Evolutionary conservation across 768 basidiomycete genomes (phyloP).

Genomic region (Kwoniella pini): DNA sequence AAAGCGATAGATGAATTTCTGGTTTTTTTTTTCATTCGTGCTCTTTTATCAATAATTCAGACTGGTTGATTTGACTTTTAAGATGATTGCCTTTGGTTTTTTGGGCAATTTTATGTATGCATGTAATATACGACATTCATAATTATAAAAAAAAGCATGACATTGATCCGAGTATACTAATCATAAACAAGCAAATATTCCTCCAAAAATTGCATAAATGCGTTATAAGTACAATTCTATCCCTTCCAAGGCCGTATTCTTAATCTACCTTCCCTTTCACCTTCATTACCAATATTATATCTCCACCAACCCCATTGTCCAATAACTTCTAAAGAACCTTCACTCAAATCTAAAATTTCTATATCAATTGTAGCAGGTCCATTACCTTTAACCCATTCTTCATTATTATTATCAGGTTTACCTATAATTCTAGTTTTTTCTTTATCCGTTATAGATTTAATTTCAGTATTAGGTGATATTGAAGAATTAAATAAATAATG

Average conservation of each 20-base stretch:
- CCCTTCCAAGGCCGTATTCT: constrained; percentile 22
- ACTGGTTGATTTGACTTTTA: too few relatives aligned
- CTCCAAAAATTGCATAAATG: too few relatives aligned
- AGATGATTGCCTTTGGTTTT: too few relatives aligned
- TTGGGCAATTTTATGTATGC: constrained; percentile 14
- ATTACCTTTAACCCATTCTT: constrained; percentile 25
- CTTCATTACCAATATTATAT: constrained; percentile 23
- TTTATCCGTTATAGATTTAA: constrained; percentile 45
- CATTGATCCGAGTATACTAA: too few relatives aligned
- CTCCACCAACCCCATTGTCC: constrained; percentile 41
- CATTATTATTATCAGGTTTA: constrained; percentile 4
- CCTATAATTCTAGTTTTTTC: constrained; percentile 17
- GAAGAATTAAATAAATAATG: constrained; percentile 78
- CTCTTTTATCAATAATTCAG: too few relatives aligned
- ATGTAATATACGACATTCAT: constrained; percentile 14
- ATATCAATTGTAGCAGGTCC: constrained; percentile 31
- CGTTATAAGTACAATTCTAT: too few relatives aligned
- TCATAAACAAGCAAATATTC: too few relatives aligned
- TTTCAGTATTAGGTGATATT: neutral
- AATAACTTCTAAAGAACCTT: constrained; percentile 26
- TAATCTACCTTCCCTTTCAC: constrained; percentile 21
- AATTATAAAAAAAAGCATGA: too few relatives aligned
- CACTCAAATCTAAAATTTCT: constrained; percentile 27
- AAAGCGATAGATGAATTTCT: constrained; percentile 47
- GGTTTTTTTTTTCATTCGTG: too few relatives aligned